phyloP scores from a whole-genome alignment of 805 yeast genomes.

The Wickerhamiella australiensis region DNA sequence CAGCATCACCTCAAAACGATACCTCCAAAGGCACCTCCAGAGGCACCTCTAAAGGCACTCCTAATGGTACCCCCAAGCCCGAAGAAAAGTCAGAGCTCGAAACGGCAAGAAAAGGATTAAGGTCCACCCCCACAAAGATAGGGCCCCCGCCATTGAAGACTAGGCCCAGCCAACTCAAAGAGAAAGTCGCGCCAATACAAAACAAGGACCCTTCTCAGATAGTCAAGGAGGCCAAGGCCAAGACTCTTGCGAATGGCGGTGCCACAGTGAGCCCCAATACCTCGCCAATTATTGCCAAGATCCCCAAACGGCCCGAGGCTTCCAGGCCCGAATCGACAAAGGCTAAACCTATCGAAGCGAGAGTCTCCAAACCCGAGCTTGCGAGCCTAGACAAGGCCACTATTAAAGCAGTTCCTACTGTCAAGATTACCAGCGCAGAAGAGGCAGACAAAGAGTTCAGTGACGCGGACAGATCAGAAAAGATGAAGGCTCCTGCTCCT shows the following conservation, averaged over 20 bases:
- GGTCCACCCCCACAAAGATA: not conserved
- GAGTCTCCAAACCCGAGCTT: too few relatives aligned
- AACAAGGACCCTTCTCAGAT: not conserved
- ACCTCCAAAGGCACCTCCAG: too few relatives aligned
- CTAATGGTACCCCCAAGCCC: not conserved
- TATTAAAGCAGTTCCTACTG: not conserved
- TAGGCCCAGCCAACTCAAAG: not conserved
- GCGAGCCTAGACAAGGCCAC: not conserved
- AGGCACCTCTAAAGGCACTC: not conserved
- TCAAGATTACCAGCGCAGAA: not conserved
- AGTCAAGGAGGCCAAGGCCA: not conserved
- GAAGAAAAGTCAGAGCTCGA: not conserved
- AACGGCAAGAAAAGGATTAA: not conserved
- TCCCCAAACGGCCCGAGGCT: not conserved
- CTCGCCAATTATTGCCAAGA: not conserved
- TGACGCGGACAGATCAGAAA: too few relatives aligned
- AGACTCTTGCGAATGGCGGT: not conserved
- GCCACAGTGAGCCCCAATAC: not conserved
- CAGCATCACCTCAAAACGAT: too few relatives aligned
- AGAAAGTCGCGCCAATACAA: not conserved
- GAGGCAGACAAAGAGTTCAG: not conserved
- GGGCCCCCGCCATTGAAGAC: not conserved
- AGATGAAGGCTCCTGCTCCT: too few relatives aligned
- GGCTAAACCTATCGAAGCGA: not conserved
- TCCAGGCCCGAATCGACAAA: not conserved